Base-by-base conservation (phyloP, 345 rosid genomes). In the Lumnitzera littorea region DNA sequence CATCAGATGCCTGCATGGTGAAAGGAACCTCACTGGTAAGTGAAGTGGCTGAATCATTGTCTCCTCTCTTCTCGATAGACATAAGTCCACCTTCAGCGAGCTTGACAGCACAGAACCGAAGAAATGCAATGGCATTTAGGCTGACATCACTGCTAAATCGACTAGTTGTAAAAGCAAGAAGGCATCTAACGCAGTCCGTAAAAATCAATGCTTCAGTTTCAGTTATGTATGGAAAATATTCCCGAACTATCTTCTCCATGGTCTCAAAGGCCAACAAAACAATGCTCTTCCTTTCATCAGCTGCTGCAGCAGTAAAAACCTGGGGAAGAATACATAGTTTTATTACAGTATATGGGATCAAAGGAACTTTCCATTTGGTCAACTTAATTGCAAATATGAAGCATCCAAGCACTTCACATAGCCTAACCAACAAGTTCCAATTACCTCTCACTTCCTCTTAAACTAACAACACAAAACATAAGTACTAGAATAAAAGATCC, bases 121-220 rank as follows among this genome's bases (percentile, higher is more conserved):
- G 91, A 82, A 91, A 87, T 53, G 96, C 96, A 61, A 91, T 89
- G 46, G 98, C 96, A 82, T 92, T 87, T 74, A 89, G 89, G 82
- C 95, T 85, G 53, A 91, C 92, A 75, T 89, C 98, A 62, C 80
- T 80, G 75, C 87, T 84, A 74, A 91, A 89, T 65, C 82, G 76
- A 77, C 91, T 89, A 47, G 81, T 89, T 14, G 96, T 92, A 83
- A 92, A 92, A 73, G 95, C 81, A 48, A 84, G 77, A 51, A 92
- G 96, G 80, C 98, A 92, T 75, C 78, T 81, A 71, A 92, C 96
- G 71, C 98, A 92, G 66, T 87, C 96, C 5, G 96, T 89, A 72
- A 92, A 92, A 56, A 86, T 87, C 68, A 88, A 74, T 5, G 86
- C 77, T 78, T 92, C 98, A n/a, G 98, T 92, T 85, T 92, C 96